Conservation (phyloP, 2,329 filamentous ascomycete species). For the Chaetomium globosum region DNA sequence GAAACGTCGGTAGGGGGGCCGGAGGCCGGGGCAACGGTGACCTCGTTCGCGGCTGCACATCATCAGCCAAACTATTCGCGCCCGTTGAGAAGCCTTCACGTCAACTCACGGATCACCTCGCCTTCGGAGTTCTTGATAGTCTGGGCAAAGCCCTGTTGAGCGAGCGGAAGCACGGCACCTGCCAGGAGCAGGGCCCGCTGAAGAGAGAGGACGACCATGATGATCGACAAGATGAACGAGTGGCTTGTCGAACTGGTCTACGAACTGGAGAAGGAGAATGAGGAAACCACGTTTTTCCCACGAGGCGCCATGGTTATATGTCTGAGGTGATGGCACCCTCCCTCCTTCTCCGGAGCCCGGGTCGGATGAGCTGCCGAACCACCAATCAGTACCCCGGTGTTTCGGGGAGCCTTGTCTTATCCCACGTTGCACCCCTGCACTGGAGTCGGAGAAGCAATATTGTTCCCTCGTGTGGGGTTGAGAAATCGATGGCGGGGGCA, state of each 20-base stretch:
- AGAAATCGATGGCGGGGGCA: background rate
- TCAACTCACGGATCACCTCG: slow-evolving; percentile 29
- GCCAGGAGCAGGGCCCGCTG: slow-evolving; percentile 30
- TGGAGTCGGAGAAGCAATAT: slow-evolving; percentile 14
- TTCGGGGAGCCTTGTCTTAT: background rate
- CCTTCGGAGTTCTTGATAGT: slow-evolving; percentile 32
- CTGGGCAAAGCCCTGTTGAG: slow-evolving; percentile 28
- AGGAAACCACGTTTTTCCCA: slow-evolving; percentile 14
- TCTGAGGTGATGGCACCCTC: background rate
- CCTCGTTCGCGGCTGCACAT: slow-evolving; percentile 27
- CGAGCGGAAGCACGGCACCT: slow-evolving; percentile 23
- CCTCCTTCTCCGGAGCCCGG: slow-evolving; percentile 6
- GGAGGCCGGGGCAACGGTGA: slow-evolving; percentile 32
- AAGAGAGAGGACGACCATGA: slow-evolving; percentile 30
- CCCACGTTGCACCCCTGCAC: slow-evolving; percentile 21
- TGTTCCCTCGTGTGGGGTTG: slow-evolving; percentile 10
- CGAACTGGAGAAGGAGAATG: slow-evolving; percentile 13
- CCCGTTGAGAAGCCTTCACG: background rate
- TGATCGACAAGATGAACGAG: slow-evolving; percentile 30
- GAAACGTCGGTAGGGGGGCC: background rate
- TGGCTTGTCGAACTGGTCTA: slow-evolving; percentile 26
- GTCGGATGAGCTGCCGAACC: slow-evolving; percentile 21
- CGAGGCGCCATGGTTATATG: slow-evolving; percentile 21
- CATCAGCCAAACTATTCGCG: background rate
- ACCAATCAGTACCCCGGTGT: slow-evolving; percentile 16